Evolutionary conservation across 75 land plant genomes (phyloP), one percentile per base, ranked within the genome.

Genomic region (Azolla pinnata): DNA sequence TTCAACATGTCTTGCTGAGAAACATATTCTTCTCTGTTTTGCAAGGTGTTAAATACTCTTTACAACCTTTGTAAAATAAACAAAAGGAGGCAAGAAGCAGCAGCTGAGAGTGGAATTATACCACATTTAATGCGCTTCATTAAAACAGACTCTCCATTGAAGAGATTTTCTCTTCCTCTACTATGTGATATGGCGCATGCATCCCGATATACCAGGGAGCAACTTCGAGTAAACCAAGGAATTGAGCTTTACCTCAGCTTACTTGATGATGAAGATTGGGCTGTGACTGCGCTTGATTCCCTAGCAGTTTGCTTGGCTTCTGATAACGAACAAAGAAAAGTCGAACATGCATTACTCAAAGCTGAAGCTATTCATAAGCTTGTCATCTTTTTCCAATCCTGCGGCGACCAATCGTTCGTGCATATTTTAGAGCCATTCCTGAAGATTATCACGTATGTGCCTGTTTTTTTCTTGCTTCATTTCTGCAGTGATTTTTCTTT

Each of bases 121-220:
- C 96, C 96, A 40, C 99, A 95, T 59, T 74, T 95, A 75, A 89
- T 95, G 83, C 75, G 74, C 8, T 83, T 95, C 61, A 90, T 95
- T 24, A 63, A 73, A 62, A 70, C 80, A n/a, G 78, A 78, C 35
- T 95, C 99, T 65, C 91, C 88, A 17, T 62, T 95, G 47, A 95
- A 83, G 64, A 81, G 74, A 61, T 77, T 79, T 69, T 90, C 99
- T 16, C 69, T 95, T 49, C 97, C 99, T 23, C 75, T 95, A 21
- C 78, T 95, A 12, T 95, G 99, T 71, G 99, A 95, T 63, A 95
- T 95, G 99, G 99, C 99, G 17, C 99, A 95, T 75, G 97, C 99
- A 57, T 95, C 99, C 25, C 84, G 96, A 3, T 79, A 83, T 54
- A 89, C 98, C 30, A 80, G 99, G 69, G 99, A 95, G 80, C 99